Conservation (phyloP, 75 land plant genomes). For the Cryptomeria japonica region DNA sequence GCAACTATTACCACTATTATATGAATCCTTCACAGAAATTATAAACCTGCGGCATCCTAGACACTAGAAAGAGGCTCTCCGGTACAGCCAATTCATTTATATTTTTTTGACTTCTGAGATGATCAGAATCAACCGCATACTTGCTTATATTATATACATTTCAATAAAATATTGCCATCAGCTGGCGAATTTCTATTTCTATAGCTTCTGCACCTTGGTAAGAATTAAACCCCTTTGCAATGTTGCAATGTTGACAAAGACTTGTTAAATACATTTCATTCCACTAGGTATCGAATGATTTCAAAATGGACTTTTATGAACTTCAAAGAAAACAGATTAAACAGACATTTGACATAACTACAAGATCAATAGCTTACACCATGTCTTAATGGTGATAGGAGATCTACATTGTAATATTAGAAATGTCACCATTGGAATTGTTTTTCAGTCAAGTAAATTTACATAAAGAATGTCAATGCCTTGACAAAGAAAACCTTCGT, state of each 20-base stretch:
- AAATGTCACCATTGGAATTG: not conserved
- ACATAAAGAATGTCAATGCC: conserved; percentile 12
- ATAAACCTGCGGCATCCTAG: not conserved
- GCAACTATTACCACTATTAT: not conserved
- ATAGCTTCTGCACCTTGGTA: not conserved
- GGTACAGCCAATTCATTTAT: not conserved
- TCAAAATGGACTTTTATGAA: not conserved
- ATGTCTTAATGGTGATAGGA: not conserved
- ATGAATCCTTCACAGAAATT: not conserved
- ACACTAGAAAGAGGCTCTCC: not conserved
- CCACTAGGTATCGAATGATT: not conserved
- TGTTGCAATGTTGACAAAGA: not conserved
- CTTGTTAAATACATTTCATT: not conserved
- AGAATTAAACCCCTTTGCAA: not conserved
- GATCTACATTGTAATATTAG: not conserved
- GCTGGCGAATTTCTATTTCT: not conserved
- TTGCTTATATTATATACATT: not conserved
- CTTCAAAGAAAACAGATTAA: not conserved
- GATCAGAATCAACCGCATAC: not conserved
- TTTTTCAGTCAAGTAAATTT: not conserved
- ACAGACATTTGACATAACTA: not conserved
- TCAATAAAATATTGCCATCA: not conserved
- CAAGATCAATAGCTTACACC: not conserved
- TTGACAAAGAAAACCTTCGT: not conserved
- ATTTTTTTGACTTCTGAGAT: not conserved